Conservation (phyloP, 2,329 filamentous ascomycete genomes). For the Colletotrichum theobromicola region DNA sequence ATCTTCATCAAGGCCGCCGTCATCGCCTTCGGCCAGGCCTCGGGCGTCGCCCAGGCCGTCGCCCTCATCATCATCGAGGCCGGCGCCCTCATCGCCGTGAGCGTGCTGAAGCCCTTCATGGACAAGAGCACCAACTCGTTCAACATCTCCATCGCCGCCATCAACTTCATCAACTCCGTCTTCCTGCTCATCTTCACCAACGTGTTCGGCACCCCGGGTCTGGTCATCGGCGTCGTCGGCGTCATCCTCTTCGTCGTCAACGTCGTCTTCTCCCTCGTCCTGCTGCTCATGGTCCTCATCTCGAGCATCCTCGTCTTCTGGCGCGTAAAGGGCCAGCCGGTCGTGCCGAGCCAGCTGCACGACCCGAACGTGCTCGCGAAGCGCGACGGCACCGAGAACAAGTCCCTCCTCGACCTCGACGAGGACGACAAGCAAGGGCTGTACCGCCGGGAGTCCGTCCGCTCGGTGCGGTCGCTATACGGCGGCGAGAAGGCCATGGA, state of each 20-base stretch:
- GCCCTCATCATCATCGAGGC: constrained; percentile 85
- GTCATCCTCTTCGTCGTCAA: constrained; percentile 90
- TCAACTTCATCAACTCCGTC: constrained; percentile 91
- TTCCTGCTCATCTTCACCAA: constrained; percentile 89
- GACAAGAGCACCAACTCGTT: constrained; percentile 98
- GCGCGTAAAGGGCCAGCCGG: constrained; percentile 84
- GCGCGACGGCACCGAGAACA: constrained; percentile 66
- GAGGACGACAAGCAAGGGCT: constrained; percentile 44
- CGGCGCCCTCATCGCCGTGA: constrained; percentile 75
- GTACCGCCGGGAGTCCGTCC: constrained; percentile 2
- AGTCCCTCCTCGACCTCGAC: constrained; percentile 42
- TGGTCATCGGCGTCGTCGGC: constrained; percentile 88
- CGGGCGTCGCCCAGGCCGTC: constrained; percentile 78
- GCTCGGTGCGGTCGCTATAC: not conserved
- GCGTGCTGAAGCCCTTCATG: constrained; percentile 92
- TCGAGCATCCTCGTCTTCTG: constrained; percentile 72
- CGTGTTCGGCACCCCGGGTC: constrained; percentile 81
- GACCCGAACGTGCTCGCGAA: constrained; percentile 87
- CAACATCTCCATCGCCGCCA: constrained; percentile 88
- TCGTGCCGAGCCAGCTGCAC: constrained; percentile 81
- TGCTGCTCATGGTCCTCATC: constrained; percentile 78
- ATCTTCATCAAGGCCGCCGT: constrained; percentile 87
- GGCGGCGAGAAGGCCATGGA: constrained; percentile 11
- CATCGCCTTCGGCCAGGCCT: constrained; percentile 78
- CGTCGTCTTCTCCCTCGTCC: constrained; percentile 81